Evolutionary conservation across 139 green algal species (phyloP).

Genomic region (Zygnema circumcarinatum): DNA sequence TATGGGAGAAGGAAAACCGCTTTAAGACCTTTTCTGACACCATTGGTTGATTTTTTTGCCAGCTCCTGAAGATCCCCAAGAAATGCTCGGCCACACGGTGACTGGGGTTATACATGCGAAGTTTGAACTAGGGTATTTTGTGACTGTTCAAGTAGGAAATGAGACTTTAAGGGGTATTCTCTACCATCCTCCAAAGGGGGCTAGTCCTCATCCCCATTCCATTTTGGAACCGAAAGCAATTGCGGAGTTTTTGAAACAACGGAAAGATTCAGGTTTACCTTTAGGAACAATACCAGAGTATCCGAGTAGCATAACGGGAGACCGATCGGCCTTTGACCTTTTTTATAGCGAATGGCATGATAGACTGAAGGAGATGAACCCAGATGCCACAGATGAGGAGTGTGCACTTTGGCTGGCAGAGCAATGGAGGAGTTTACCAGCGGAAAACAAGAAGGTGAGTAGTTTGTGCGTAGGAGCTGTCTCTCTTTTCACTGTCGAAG

Average conservation of each 20-base stretch:
- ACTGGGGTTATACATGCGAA: constrained; percentile 48
- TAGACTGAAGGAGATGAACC: constrained; percentile 37
- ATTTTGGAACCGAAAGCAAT: constrained; percentile 25
- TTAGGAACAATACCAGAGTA: constrained; percentile 6
- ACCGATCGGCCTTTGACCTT: constrained; percentile 23
- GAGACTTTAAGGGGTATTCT: constrained; percentile 42
- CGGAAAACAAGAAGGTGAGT: constrained; percentile 16
- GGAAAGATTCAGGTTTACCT: not conserved
- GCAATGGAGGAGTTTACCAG: not conserved
- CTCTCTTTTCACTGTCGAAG: too few relatives aligned
- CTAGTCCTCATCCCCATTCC: not conserved
- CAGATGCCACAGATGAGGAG: constrained; percentile 16
- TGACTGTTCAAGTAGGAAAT: constrained; percentile 34
- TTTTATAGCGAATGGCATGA: constrained; percentile 12
- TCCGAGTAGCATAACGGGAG: not conserved
- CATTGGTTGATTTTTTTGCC: too few relatives aligned
- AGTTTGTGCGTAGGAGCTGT: too few relatives aligned
- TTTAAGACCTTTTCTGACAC: too few relatives aligned
- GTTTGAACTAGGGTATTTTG: constrained; percentile 50
- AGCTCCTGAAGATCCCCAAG: too few relatives aligned
- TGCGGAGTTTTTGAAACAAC: constrained; percentile 11
- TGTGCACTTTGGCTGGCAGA: constrained; percentile 18
- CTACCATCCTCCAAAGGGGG: constrained; percentile 30
- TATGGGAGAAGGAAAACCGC: too few relatives aligned
- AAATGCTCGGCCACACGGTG: constrained; percentile 44